A percentile compares a stretch with the other conserved stretches of the same genome.
Evolutionary conservation across 768 basidiomycete species (phyloP).

Genomic region (Sarcodon sp.): DNA sequence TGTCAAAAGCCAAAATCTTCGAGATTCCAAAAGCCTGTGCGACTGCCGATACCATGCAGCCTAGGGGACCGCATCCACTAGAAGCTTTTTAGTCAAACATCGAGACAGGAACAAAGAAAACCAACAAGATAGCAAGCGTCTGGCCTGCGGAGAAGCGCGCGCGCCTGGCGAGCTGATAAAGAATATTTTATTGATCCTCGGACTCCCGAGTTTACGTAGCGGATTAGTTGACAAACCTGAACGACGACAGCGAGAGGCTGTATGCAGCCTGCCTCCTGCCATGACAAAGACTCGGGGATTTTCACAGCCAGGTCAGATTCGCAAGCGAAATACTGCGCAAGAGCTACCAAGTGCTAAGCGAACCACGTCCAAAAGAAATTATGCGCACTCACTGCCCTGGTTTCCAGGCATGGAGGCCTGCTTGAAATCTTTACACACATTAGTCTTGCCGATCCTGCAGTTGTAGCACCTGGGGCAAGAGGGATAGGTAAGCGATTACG

Average conservation of each 20-base stretch:
- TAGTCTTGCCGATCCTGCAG: slow-evolving; percentile 9
- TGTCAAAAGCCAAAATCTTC: slow-evolving; percentile 10
- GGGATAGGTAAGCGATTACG: background rate
- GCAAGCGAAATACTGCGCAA: slow-evolving; percentile 9
- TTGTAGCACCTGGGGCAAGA: slow-evolving; percentile 7
- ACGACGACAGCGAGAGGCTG: slow-evolving; percentile 10
- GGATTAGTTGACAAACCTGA: background rate
- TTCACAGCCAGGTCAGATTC: slow-evolving; percentile 8
- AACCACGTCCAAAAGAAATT: background rate
- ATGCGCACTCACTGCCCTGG: slow-evolving; percentile 7
- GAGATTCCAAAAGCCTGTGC: slow-evolving; percentile 10
- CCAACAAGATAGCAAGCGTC: slow-evolving; percentile 11
- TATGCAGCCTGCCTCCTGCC: slow-evolving; percentile 11
- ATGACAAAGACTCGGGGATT: slow-evolving; percentile 8
- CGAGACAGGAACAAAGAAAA: background rate
- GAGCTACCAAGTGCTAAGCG: background rate
- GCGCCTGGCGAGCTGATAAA: slow-evolving; percentile 6
- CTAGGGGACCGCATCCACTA: slow-evolving; percentile 11
- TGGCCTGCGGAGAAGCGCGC: slow-evolving; percentile 8
- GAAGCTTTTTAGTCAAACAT: background rate
- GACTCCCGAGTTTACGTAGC: too few species aligned
- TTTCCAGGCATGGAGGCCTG: slow-evolving; percentile 7
- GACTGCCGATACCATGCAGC: slow-evolving; percentile 8
- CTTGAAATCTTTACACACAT: slow-evolving; percentile 7
- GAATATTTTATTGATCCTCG: background rate